Base-by-base conservation (phyloP, 2,329 filamentous ascomycete genomes). In the Trichoderma aggressivum region DNA sequence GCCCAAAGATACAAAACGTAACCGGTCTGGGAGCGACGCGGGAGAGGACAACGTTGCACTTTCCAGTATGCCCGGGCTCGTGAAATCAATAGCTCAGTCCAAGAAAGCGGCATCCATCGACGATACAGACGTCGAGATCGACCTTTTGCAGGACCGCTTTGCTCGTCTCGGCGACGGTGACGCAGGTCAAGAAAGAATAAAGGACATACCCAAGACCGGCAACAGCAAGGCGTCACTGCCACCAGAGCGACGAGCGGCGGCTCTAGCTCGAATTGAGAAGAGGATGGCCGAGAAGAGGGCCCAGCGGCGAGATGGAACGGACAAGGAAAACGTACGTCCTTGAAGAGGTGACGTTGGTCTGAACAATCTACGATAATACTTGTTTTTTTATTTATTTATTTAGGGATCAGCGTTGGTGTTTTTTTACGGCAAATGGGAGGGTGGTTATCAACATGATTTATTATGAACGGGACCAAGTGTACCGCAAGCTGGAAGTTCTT, bases 291-390 rank as follows among this genome's bases (percentile, higher is more conserved):
- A 88, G 77, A 86, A 86, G 76, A 82, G 80, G 71, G 76, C 78
- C 32, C 77, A 79, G 62, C 77, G 77, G 61, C 77, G 77, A 39
- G 77, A 75, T 66, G 78, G 76, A 12, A 74, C 76, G 36, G 83
- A 85, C 73, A 87, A 88, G 81, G 87, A 88, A 80, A 88, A 89
- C 75, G 73, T 86, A 72, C 79, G 79, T 71, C 82, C 82, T 26
- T 82, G 73, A 75, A 62, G 36, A 63, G 43, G 28, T 26, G 7
- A 58, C 11, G 14, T 26, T 16, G 26, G 21, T 68, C 55, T 24
- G 26, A 32, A 21, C 53, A 32, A 34, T 61, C 30, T 70, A 70
- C 28, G 50, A 30, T 39, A 30, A 28, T 39, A 32, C 39, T 32
- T 69, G 39, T 18, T 43, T 28, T 61, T 43, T 24, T 5, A 24